Percentiles rank a stretch among this genome's conserved stretches.
phyloP scores from a whole-genome alignment of 805 yeast genomes.

The Ogataea trehaloabstinens region DNA sequence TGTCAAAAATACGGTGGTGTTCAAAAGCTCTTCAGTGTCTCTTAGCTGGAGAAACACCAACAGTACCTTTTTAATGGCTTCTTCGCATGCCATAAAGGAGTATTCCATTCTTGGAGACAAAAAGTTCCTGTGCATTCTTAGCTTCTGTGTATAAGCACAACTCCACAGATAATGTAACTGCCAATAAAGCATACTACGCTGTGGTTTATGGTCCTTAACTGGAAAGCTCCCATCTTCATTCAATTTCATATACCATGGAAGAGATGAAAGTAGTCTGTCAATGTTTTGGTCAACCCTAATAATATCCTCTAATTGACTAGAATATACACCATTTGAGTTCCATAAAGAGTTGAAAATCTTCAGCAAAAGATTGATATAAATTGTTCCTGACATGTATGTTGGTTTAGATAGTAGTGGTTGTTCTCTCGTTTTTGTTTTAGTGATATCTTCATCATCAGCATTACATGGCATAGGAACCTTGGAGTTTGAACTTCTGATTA shows the following conservation, averaged over 20 bases:
- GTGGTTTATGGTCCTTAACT: conserved; percentile 3
- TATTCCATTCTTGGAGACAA: conserved; percentile 14
- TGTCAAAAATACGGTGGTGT: conserved; percentile 28
- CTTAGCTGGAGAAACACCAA: conserved; percentile 28
- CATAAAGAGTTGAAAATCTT: conserved; percentile 20
- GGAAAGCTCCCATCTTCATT: conserved; percentile 14
- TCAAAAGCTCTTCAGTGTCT: conserved; percentile 17
- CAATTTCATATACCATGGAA: conserved; percentile 15
- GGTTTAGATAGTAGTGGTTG: conserved; percentile 10
- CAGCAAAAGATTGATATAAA: conserved; percentile 13
- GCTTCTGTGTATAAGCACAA: conserved; percentile 10
- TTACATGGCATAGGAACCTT: conserved; percentile 33
- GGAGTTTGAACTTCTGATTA: conserved; percentile 20
- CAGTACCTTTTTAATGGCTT: conserved; percentile 26
- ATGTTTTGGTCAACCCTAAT: conserved; percentile 8
- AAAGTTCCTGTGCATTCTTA: conserved; percentile 10
- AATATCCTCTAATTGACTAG: conserved; percentile 2
- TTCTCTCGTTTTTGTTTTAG: conserved; percentile 3
- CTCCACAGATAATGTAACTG: conserved; percentile 14
- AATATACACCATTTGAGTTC: conserved; percentile 10
- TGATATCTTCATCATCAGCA: conserved; percentile 29
- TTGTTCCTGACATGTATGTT: conserved; percentile 19
- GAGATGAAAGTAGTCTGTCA: conserved; percentile 4
- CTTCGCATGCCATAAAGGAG: conserved; percentile 26
- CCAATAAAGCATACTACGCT: conserved; percentile 7